Base-by-base conservation (phyloP, 768 basidiomycete genomes). In the Mycena kentingensis region DNA sequence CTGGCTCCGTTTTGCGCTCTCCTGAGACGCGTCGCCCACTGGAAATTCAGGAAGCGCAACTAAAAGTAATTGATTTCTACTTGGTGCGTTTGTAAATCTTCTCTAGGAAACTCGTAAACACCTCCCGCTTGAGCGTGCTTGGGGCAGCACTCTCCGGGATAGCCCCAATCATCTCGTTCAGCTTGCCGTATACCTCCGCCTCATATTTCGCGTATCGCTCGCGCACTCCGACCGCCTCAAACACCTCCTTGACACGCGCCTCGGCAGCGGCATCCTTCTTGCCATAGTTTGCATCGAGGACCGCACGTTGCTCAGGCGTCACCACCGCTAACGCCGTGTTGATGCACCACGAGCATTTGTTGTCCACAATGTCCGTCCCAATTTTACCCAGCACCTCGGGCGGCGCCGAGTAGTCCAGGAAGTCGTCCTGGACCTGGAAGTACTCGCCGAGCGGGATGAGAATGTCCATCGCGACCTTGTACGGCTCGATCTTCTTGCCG, bases 381-480 rank as follows among this genome's bases (percentile, higher is more conserved):
- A 99, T 85, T 75, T 99, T 98, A 41, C 96, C 96, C 46, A 98
- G 88, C 61, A 88, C 80, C 71, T 94, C 93, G 0, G 93, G 92
- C 7, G 90, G 82, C 4, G 87, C 93, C 18, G 89, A 86, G 67
- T 84, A 97, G 70, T 99, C 97, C 63, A 98, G 83, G 72, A 87
- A 98, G 72, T 98, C 96, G 67, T 98, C 96, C 71, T 99, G 96
- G 53, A 96, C 80, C 72, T 99, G 96, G 85, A 98, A 98, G 74
- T 98, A 99, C 70, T 97, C 94, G 42, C 96, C 96, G 51, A 98
- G 80, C 4, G 91, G 91, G 49, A 98, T 73, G 35, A 98, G 82
- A 67, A 99, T 94, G 38, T 82, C 79, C 31, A 82, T 75, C 1
- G 95, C 88, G 58, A 83, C 67, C 36, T 85, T 80, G 76, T 90